Evolutionary conservation across 768 basidiomycete genomes (phyloP), one percentile per base, ranked within the genome.

Genomic region (Pisolithus sp.): DNA sequence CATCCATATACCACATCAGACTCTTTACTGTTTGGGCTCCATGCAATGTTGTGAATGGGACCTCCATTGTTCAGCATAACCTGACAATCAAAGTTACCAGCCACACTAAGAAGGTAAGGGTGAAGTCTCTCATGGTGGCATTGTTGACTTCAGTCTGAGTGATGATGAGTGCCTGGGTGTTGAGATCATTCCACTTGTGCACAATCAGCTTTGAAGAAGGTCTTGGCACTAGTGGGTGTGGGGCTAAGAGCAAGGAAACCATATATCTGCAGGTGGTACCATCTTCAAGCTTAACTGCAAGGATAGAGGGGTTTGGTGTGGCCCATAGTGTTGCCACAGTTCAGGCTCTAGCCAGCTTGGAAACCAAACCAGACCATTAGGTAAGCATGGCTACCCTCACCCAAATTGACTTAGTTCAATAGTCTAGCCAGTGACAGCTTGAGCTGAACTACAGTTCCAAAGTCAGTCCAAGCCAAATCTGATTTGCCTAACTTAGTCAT

Each of bases 91-190:
- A 93, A 97, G 59, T 92, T 89, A 15, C 95, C 93, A 8, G 91
- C 86, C 17, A 93, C 83, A 57, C 86, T 93, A 54, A 98, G 80
- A 13, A 97, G 78, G 71, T 94, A 97, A 62, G 98, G n/a, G 73
- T 48, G 90, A 90, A 2, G 94, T 96, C 74, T 98, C 95, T 93
- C 79, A 90, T 96, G 69, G 94, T 95, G 43, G 90, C 86, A 65
- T 90, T 91, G 64, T 99, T 94, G 49, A 97, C 94, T 61, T 99
- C 96, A 5, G 93, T 95, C 63, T 93, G 92, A 0, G 95, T 94
- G 36, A 97, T 71, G 53, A 97, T 78, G 50, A 99, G 74, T 2
- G 94, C 87, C 62, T 91, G 90, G 0, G 93, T 95, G 18, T 94
- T 96, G 17, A 93, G 80, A 8, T 81, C 82, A 63, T 61, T 70